phyloP scores from a whole-genome alignment of 1,139 yeast species.

The Chernovozyma sophiae-reginae region DNA sequence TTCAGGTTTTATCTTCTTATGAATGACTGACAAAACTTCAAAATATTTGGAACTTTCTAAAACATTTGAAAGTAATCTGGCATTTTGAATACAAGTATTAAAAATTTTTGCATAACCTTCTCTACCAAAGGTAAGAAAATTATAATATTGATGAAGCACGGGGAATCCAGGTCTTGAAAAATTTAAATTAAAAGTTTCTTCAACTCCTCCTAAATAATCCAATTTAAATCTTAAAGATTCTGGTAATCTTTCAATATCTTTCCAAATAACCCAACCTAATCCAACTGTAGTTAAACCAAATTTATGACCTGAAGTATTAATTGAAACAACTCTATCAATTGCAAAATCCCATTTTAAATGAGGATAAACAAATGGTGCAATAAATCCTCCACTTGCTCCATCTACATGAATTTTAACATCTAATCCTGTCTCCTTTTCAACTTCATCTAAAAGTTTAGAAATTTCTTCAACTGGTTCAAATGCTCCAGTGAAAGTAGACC shows the following conservation, averaged over 20 bases:
- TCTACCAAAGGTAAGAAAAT: slow-evolving; percentile 65
- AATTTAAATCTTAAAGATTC: slow-evolving; percentile 69
- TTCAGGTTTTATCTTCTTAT: slow-evolving; percentile 40
- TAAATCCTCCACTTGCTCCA: slow-evolving; percentile 89
- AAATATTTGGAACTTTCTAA: slow-evolving; percentile 65
- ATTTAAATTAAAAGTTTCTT: slow-evolving; percentile 81
- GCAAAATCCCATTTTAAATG: slow-evolving; percentile 80
- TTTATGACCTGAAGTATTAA: slow-evolving; percentile 93
- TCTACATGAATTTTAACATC: slow-evolving; percentile 85
- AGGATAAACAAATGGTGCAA: slow-evolving; percentile 81
- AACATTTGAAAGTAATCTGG: slow-evolving; percentile 62
- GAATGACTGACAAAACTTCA: slow-evolving; percentile 75
- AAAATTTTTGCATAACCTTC: slow-evolving; percentile 68
- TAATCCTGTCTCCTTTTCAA: slow-evolving; percentile 63
- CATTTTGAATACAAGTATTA: slow-evolving; percentile 59
- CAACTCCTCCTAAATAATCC: slow-evolving; percentile 84
- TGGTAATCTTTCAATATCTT: slow-evolving; percentile 60
- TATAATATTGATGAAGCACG: slow-evolving; percentile 82
- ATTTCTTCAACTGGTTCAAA: slow-evolving; percentile 74
- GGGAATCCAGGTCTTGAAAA: slow-evolving; percentile 93
- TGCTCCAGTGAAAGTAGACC: slow-evolving; percentile 91
- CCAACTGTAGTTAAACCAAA: slow-evolving; percentile 90
- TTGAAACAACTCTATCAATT: slow-evolving; percentile 70
- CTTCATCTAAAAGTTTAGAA: slow-evolving; percentile 57
- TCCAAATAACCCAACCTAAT: slow-evolving; percentile 90